Evolutionary conservation across 345 rosid species (phyloP), one percentile per base, ranked within the genome.

Genomic region (Gossypium stocksii): DNA sequence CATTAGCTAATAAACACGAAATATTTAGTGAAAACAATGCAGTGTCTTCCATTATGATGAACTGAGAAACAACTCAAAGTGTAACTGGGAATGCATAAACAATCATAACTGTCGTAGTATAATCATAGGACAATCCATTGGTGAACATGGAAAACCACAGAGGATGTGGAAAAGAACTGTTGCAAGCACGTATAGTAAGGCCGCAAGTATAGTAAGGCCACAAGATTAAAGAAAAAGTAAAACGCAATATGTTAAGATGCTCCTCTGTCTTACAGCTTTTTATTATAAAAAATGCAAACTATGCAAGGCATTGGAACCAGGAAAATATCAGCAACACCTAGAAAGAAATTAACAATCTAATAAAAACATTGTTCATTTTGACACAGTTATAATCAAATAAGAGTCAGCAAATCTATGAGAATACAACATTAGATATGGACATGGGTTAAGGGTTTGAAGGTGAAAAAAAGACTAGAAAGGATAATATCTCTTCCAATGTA

Each of bases 321-420:
- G 27, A 16, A 15, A 25, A 68, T 48, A 49, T 9, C 38, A 23
- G 27, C 43, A 67, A 67, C 6, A 68, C 14, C 38, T 68, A 16
- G 58, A 23, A 67, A 68, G 15, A 51, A 69, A 51, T 27, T 69
- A 69, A 27, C 45, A 69, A 51, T 69, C 60, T 69, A 49, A 51
- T 2, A 27, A 27, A 51, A 2, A 17, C 16, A 68, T 68, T 29
- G 20, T 70, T 52, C 25, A 10, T 70, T 52, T 27, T 4, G 45
- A n/a, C 22, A 49, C 5, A n/a, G 48, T 52, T 2, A 60, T 2
- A 60, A 51, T 51, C 60, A 70, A 52, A 52, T 27, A 69, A 51
- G 73, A 69, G 45, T 51, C 73, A 27, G 60, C 45, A 51, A 52
- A 27, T 69, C 25, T 16, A 69, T 29, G 25, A 29, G 16, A 70